Base-by-base conservation (phyloP, 1,139 yeast species). In the Taphrina sp. region DNA sequence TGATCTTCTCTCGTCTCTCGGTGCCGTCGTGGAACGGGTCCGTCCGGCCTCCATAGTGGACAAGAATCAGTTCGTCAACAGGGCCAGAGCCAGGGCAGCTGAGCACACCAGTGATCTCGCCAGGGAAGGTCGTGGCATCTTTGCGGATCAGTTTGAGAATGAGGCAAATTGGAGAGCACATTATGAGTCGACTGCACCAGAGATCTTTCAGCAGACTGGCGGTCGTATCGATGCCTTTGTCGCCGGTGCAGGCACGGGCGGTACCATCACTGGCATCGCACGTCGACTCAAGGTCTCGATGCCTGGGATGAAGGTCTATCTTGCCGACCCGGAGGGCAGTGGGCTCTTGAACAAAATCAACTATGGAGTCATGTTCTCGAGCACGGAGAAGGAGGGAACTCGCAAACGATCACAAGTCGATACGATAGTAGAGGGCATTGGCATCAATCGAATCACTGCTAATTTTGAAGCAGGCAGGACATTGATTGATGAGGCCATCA, bases 311-410 rank as follows among this genome's bases (percentile, higher is more conserved):
- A 63, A 68, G 4, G 66, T 76, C 1, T 74, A 86, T 1, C 72
- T 92, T 35, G 95, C 96, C 0, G 98, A 92, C 68, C 98, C 97
- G 0, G 97, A 88, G 65, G 98, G 98, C 0, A 82, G 94, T 10
- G 98, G 98, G 0, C 77, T 92, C 62, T 85, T 77, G 65, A 89
- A 92, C 70, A 74, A 95, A 60, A 79, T 92, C 57, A 87, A 87
- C 64, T 82, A 73, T 65, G 96, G 96, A 0, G 97, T 92, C 4
- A 88, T 92, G 96, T 92, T 87, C 68, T 95, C 90, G 64, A 62
- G 75, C 1, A 90, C 82, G 16, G 98, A 92, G 69, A 82, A 77
- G 63, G 98, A 92, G 70, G 98, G 98, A 0, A 87, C 94, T 0
- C 76, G 97, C 63, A 77, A 97, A 66, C 76, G 98, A 63, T 97